Base-by-base conservation (phyloP, 139 green algal genomes). In the Zygnema cylindricum region DNA sequence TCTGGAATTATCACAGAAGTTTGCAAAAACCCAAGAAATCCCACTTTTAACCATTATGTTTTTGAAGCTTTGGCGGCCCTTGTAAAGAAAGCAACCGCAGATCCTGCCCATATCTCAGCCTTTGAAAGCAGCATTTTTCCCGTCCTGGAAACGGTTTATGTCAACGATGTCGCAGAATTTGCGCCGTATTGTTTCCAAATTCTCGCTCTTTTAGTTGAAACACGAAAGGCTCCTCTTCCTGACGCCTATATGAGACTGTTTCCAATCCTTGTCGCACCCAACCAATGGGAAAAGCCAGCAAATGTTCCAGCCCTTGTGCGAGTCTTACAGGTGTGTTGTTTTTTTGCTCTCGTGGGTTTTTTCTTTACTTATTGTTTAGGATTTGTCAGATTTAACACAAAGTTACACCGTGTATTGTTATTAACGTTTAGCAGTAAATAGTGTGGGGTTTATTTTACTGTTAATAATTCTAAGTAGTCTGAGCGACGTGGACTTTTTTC, bases 41-140 rank as follows among this genome's bases (percentile, higher is more conserved):
- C 98, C 1, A 95, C 93, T 41, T 99, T 99, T 96, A 98, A 97
- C 92, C 98, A 99, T 93, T 99, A 97, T 90, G 92, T 99, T 36
- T 99, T 99, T 86, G 98, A 99, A 92, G 90, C 91, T 0, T 93
- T 99, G 16, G 96, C 98, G 0, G 96, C 96, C 0, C 93, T 99
- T 38, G 95, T 99, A 41, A 57, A 49, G 32, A 76, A 89, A 87
- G 7, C 88, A 43, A 63, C 41, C 1, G 73, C 36, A 49, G 85
- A 95, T 76, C 63, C 92, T 1, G 55, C 86, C 25, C 87, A 93
- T 84, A 88, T 98, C 49, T 77, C 88, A 1, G 79, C 84, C 23
- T 95, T 95, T 86, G 96, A 99, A 95, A 91, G 88, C 57, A 91
- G 92, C 77, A 93, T 99, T 41, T 98, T 99, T 93, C 97, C 97